Conservation (phyloP, 2,329 filamentous ascomycete species). For the Ophiostoma australiae region DNA sequence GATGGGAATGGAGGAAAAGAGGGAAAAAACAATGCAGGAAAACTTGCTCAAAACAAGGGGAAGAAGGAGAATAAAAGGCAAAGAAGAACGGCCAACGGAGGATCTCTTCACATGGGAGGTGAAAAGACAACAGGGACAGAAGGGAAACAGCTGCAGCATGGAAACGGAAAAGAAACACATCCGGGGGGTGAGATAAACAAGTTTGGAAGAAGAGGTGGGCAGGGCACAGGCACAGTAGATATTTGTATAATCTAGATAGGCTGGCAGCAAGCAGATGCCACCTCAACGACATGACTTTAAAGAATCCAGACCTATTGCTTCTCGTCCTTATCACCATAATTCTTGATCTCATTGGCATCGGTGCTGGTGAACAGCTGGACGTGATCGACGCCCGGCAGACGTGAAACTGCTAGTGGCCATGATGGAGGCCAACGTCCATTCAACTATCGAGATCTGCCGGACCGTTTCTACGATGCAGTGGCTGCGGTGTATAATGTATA, state of each 20-base stretch:
- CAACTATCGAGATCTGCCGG: neutral
- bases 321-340: neutral
- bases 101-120: neutral
- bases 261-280: neutral
- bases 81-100: neutral
- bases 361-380: neutral
- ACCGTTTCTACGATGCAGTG: neutral
- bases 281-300: neutral
- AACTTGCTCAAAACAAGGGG: slow-evolving; percentile 6
- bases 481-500: neutral
- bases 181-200: neutral
- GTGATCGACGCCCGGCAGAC: neutral
- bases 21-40: neutral
- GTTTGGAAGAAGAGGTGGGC: neutral
- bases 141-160: neutral
- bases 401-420: neutral
- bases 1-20: neutral
- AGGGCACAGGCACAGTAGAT: neutral
- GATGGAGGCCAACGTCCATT: neutral
- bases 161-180: neutral
- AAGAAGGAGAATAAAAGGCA: neutral
- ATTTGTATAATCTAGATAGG: neutral
- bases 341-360: no score
- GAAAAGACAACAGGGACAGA: neutral
- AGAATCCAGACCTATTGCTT: neutral